phyloP scores from a whole-genome alignment of 257 asterid species.

The Solanum medicagineum region DNA sequence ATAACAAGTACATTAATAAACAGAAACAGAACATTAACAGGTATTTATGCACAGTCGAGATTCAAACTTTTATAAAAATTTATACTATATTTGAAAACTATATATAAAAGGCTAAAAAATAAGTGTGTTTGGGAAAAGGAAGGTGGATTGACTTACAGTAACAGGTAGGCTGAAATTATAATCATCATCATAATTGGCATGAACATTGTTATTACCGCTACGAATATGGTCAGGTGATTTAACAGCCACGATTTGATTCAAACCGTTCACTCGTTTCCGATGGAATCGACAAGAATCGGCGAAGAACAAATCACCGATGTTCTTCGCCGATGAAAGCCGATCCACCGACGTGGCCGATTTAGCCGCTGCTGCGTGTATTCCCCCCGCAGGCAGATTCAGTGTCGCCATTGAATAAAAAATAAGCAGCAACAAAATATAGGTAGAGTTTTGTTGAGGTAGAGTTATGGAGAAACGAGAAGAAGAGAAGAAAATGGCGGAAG shows the following conservation, averaged over 20 bases:
- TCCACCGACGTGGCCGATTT: constrained; percentile 3
- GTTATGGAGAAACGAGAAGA: neutral
- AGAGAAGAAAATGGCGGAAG: neutral
- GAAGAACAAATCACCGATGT: constrained; percentile 21
- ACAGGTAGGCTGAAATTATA: constrained; percentile 28
- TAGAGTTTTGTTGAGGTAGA: neutral
- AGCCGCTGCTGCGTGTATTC: constrained; percentile 4
- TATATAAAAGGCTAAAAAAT: too few species aligned
- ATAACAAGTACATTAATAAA: neutral
- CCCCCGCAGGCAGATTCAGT: constrained; percentile 32
- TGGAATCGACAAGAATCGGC: neutral
- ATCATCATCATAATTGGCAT: constrained; percentile 3
- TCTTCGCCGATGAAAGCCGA: constrained; percentile 35
- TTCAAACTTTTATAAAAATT: neutral
- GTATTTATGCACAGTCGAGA: neutral
- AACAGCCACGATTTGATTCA: constrained; percentile 5
- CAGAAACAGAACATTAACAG: neutral
- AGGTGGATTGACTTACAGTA: constrained; percentile 24
- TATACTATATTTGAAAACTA: too few species aligned
- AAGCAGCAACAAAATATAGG: neutral
- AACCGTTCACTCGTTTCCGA: neutral
- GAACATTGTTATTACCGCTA: constrained; percentile 4
- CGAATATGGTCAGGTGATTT: constrained; percentile 16
- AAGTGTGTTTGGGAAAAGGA: neutral
- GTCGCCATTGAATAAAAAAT: constrained; percentile 26